Percentiles rank a stretch among this genome's conserved stretches.
Evolutionary conservation across 768 basidiomycete genomes (phyloP).

Genomic region (Suillus spraguei): DNA sequence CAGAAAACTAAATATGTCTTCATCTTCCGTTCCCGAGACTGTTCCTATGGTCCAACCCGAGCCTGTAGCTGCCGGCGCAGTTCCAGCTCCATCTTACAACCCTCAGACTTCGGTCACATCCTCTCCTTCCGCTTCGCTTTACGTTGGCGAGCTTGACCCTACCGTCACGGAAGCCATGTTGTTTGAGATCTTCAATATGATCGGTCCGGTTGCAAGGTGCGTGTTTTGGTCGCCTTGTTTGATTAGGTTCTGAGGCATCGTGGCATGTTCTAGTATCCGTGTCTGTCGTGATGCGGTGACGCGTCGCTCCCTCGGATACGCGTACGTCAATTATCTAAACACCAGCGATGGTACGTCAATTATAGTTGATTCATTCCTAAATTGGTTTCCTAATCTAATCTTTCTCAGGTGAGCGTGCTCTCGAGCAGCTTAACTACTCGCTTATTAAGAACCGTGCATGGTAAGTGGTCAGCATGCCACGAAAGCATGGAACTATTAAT

Average conservation of each 20-base stretch:
- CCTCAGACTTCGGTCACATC: constrained; percentile 54
- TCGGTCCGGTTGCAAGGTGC: constrained; percentile 96
- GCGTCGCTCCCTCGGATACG: constrained; percentile 98
- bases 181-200: constrained; percentile 99
- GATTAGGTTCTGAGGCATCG: background rate
- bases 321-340: constrained; percentile 99
- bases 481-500: constrained; percentile 7
- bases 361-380: background rate
- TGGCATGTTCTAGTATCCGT: constrained; percentile 70
- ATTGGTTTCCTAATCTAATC: constrained; percentile 11
- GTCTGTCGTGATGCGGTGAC: constrained; percentile 99
- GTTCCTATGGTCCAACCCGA: constrained; percentile 54
- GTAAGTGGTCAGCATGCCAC: constrained; percentile 42
- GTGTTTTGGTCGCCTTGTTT: constrained; percentile 28
- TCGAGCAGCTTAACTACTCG: constrained; percentile 99
- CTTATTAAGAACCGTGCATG: constrained; percentile 98
- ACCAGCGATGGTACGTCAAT: constrained; percentile 76
- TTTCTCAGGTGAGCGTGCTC: constrained; percentile 85
- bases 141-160: constrained; percentile 98
- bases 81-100: constrained; percentile 57
- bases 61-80: constrained; percentile 45
- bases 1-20: constrained; percentile 62
- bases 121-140: constrained; percentile 89
- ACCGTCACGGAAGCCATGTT: constrained; percentile 99
- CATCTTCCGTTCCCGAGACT: constrained; percentile 56